Percentiles rank a stretch among this genome's conserved stretches.
These are phyloP conservation scores for Tuber magnatum DNA, from an alignment of 495 filamentous ascomycete genomes.

Conservation along the genomic window DNA sequence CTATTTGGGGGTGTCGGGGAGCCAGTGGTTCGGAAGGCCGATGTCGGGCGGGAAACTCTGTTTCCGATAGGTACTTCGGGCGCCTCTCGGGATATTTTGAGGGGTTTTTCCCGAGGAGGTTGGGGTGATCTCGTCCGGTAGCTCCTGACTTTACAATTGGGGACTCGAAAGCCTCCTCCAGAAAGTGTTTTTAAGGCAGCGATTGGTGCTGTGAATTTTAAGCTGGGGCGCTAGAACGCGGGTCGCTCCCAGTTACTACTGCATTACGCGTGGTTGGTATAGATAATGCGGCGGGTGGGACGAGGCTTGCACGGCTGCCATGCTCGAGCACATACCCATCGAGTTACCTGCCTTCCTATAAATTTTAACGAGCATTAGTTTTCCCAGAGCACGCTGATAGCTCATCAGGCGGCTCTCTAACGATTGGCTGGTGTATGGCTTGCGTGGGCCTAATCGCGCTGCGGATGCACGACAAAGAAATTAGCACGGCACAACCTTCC, in stretches of 20 bases:
- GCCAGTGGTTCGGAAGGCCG: neutral
- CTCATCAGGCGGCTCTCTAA: neutral
- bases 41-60: neutral
- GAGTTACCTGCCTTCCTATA: neutral
- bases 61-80: neutral
- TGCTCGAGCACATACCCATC: neutral
- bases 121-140: neutral
- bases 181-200: neutral
- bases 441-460: neutral
- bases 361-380: neutral
- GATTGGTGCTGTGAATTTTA: neutral
- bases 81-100: neutral
- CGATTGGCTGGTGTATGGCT: neutral
- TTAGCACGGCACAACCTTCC: neutral
- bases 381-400: neutral
- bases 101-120: neutral
- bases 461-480: neutral
- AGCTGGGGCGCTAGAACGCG: neutral
- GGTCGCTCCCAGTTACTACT: neutral
- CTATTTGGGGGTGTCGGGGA: neutral
- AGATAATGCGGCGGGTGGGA: neutral
- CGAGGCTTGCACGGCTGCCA: neutral
- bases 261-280: neutral
- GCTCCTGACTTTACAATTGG: neutral
- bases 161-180: neutral